A percentile compares a stretch with the other conserved stretches of the same genome.
phyloP scores from a whole-genome alignment of 2,329 filamentous ascomycete species.

The Exophiala mesophila region DNA sequence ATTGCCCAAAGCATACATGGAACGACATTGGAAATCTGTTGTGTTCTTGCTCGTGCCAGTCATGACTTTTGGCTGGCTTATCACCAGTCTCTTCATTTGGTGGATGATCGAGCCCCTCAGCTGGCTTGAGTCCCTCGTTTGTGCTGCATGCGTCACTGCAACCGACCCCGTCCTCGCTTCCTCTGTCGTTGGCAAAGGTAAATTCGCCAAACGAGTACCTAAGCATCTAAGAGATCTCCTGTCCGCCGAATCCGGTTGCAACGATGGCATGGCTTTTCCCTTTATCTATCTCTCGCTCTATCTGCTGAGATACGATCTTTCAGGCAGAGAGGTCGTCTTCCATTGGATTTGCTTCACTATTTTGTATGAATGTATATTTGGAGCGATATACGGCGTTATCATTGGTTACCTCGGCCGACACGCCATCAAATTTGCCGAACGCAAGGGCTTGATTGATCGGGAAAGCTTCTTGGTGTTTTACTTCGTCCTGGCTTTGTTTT shows the following conservation, averaged over 20 bases:
- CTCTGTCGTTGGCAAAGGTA: conserved; percentile 96
- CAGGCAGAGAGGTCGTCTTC: conserved; percentile 64
- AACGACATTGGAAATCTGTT: conserved; percentile 93
- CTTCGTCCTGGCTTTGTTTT: conserved; percentile 93
- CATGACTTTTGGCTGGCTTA: conserved; percentile 83
- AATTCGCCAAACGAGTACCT: conserved; percentile 94
- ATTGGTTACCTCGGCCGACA: conserved; percentile 88
- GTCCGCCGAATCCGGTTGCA: conserved; percentile 95
- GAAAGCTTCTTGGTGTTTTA: conserved; percentile 99
- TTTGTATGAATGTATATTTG: conserved; percentile 93
- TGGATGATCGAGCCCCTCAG: conserved; percentile 73
- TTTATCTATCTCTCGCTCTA: conserved; percentile 93
- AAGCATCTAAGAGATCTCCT: conserved; percentile 94
- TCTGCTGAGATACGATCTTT: conserved; percentile 72
- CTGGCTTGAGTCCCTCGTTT: conserved; percentile 84
- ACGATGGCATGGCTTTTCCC: conserved; percentile 99
- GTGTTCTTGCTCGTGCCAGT: conserved; percentile 82
- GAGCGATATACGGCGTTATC: conserved; percentile 78
- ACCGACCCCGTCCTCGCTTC: conserved; percentile 96
- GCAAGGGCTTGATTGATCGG: conserved; percentile 79
- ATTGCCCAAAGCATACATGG: conserved; percentile 78
- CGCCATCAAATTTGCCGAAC: conserved; percentile 81
- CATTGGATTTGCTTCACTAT: conserved; percentile 89
- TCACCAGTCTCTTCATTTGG: conserved; percentile 92
- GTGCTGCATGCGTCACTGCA: conserved; percentile 91